A percentile compares a stretch with the other conserved stretches of the same genome.
These are phyloP conservation scores for Plasmodium billcollinsi DNA, from an alignment of 169 alveolate species.

Conservation along the genomic window DNA sequence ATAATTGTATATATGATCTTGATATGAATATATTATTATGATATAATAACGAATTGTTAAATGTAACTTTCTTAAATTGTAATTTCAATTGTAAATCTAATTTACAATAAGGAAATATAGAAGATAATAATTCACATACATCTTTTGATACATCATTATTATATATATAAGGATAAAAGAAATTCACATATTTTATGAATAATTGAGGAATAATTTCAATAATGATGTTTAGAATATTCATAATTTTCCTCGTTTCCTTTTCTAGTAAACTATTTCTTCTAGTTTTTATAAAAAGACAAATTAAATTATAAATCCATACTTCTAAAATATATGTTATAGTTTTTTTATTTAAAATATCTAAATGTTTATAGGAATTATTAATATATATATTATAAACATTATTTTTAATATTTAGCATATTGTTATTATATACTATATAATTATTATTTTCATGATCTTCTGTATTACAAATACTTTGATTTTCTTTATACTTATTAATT, in stretches of 20 bases:
- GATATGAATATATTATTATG: conserved; percentile 59
- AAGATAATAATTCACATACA: conserved; percentile 70
- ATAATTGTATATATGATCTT: conserved; percentile 54
- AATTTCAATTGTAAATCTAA: conserved; percentile 28
- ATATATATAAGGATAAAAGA: conserved; percentile 60
- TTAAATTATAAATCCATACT: conserved; percentile 65
- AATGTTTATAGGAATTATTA: conserved; percentile 30
- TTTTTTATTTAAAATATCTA: conserved; percentile 35
- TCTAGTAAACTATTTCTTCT: conserved; percentile 58
- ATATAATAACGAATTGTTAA: conserved; percentile 40
- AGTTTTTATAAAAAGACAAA: conserved; percentile 29
- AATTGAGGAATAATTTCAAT: conserved; percentile 63
- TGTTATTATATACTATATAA: not conserved
- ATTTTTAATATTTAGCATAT: conserved; percentile 20
- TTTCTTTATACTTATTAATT: not conserved
- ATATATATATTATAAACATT: conserved; percentile 59
- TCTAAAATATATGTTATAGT: conserved; percentile 39
- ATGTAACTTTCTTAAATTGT: conserved; percentile 54
- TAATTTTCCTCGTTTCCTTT: conserved; percentile 70
- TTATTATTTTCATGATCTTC: not conserved
- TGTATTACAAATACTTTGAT: not conserved
- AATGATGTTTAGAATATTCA: conserved; percentile 49
- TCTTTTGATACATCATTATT: conserved; percentile 71
- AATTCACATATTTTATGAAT: conserved; percentile 55
- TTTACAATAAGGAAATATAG: conserved; percentile 64